A percentile compares a stretch with the other conserved stretches of the same genome.
These are phyloP conservation scores for Ogataea polymorpha DNA, from an alignment of 805 yeast genomes.

Conservation along the genomic window DNA sequence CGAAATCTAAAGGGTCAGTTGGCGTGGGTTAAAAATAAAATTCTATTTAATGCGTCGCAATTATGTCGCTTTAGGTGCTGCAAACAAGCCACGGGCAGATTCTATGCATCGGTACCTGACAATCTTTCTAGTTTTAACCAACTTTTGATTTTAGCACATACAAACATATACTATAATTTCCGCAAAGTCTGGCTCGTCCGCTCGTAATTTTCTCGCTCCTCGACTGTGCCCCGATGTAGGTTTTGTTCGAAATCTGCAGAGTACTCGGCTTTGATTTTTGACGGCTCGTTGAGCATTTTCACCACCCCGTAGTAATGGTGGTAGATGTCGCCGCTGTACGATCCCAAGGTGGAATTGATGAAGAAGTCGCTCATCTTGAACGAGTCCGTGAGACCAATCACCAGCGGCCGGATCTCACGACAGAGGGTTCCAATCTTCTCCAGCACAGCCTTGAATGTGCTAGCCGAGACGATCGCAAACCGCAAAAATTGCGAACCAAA, in stretches of 20 bases:
- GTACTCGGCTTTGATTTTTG: slow-evolving; percentile 59
- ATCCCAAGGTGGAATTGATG: slow-evolving; percentile 80
- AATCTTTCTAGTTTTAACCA: not conserved
- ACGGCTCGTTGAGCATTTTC: slow-evolving; percentile 46
- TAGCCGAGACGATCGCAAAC: slow-evolving; percentile 51
- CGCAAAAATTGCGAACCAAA: slow-evolving; percentile 73
- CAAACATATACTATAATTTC: slow-evolving; percentile 11
- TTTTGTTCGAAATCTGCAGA: slow-evolving; percentile 36
- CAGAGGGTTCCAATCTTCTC: slow-evolving; percentile 44
- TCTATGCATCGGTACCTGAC: not conserved
- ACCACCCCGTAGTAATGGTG: slow-evolving; percentile 66
- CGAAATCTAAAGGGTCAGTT: not conserved
- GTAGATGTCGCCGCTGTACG: slow-evolving; percentile 78
- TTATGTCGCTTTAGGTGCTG: not conserved
- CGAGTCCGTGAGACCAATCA: slow-evolving; percentile 77
- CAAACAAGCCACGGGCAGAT: not conserved
- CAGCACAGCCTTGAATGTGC: slow-evolving; percentile 40
- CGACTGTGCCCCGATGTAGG: slow-evolving; percentile 38
- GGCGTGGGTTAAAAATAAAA: slow-evolving; percentile 4
- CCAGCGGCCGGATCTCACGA: slow-evolving; percentile 57
- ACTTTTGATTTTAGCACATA: not conserved
- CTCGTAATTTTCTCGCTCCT: slow-evolving; percentile 32
- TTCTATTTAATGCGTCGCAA: slow-evolving; percentile 2
- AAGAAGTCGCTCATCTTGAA: slow-evolving; percentile 78
- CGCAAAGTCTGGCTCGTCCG: slow-evolving; percentile 16